phyloP scores from a whole-genome alignment of 768 basidiomycete species.

The Rhodotorula sphaerocarpa region DNA sequence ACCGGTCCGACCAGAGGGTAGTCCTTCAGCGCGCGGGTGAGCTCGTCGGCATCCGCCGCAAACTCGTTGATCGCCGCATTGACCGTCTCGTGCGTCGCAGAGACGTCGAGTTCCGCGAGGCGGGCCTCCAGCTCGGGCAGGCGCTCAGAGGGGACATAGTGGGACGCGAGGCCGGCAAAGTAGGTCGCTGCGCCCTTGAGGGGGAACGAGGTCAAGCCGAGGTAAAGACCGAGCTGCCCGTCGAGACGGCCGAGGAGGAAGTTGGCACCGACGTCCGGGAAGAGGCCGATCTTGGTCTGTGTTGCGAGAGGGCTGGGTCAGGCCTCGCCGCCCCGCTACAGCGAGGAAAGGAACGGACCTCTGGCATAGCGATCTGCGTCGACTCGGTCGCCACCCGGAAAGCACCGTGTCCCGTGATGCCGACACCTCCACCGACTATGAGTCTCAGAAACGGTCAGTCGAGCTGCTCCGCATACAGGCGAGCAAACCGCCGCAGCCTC shows the following conservation, averaged over 20 bases:
- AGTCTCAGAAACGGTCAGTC: background rate
- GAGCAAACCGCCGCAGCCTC: too few relatives aligned
- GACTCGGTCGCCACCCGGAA: conserved; percentile 92
- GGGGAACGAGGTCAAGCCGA: conserved; percentile 69
- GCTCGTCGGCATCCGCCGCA: conserved; percentile 49
- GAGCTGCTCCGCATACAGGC: background rate
- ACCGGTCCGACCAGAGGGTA: conserved; percentile 51
- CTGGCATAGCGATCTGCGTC: conserved; percentile 89
- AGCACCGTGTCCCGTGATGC: conserved; percentile 69
- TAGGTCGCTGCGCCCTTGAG: conserved; percentile 74
- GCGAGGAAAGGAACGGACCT: conserved; percentile 52
- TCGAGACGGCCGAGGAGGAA: conserved; percentile 83
- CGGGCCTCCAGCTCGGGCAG: conserved; percentile 63
- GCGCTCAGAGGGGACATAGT: conserved; percentile 71
- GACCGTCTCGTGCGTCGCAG: conserved; percentile 49
- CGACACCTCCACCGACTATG: conserved; percentile 80
- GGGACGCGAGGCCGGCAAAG: conserved; percentile 80
- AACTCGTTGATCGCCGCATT: conserved; percentile 64
- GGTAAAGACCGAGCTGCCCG: conserved; percentile 86
- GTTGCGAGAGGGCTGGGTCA: too few relatives aligned
- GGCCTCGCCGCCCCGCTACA: too few relatives aligned
- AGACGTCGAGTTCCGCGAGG: conserved; percentile 49
- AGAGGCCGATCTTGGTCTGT: conserved; percentile 45
- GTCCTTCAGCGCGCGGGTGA: conserved; percentile 33
- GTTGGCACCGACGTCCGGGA: conserved; percentile 85